These are phyloP conservation scores for Lentinula sp. DNA, from an alignment of 768 basidiomycete species.

Conservation along the genomic window DNA sequence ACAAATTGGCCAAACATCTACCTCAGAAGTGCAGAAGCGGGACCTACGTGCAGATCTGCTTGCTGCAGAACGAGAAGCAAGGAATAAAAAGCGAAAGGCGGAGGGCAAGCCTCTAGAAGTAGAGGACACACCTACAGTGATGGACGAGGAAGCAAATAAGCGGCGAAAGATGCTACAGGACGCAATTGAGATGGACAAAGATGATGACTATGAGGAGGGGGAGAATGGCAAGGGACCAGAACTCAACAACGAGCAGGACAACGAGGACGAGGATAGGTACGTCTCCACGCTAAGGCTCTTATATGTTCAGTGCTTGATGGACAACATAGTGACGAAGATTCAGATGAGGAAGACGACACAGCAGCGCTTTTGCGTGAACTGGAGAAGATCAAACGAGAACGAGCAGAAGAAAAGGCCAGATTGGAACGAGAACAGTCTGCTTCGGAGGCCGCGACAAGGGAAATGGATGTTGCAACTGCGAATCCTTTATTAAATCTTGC, in stretches of 20 bases:
- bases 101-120: slow-evolving; percentile 39
- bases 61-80: slow-evolving; percentile 80
- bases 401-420: slow-evolving; percentile 87
- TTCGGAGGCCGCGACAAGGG: slow-evolving; percentile 52
- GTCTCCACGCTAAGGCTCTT: slow-evolving; percentile 7
- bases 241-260: slow-evolving; percentile 36
- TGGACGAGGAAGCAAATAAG: slow-evolving; percentile 68
- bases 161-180: slow-evolving; percentile 85
- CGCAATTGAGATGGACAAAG: slow-evolving; percentile 81
- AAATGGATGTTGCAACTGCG: slow-evolving; percentile 77
- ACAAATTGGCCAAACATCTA: slow-evolving; percentile 86
- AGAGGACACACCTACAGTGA: slow-evolving; percentile 35
- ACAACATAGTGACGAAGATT: slow-evolving; percentile 31
- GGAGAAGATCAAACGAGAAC: slow-evolving; percentile 97
- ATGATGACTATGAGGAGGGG: slow-evolving; percentile 58
- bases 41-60: slow-evolving; percentile 84
- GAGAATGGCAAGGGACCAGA: slow-evolving; percentile 36
- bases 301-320: not conserved
- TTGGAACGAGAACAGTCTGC: slow-evolving; percentile 73
- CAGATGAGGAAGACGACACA: slow-evolving; percentile 56
- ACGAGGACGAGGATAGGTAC: slow-evolving; percentile 42
- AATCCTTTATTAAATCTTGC: slow-evolving; percentile 91
- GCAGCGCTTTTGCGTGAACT: slow-evolving; percentile 73
- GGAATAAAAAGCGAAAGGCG: slow-evolving; percentile 89
- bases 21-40: slow-evolving; percentile 77